Evolutionary conservation across 805 yeast genomes (phyloP), one percentile per base, ranked within the genome.

Genomic region (Candida ulmi): DNA sequence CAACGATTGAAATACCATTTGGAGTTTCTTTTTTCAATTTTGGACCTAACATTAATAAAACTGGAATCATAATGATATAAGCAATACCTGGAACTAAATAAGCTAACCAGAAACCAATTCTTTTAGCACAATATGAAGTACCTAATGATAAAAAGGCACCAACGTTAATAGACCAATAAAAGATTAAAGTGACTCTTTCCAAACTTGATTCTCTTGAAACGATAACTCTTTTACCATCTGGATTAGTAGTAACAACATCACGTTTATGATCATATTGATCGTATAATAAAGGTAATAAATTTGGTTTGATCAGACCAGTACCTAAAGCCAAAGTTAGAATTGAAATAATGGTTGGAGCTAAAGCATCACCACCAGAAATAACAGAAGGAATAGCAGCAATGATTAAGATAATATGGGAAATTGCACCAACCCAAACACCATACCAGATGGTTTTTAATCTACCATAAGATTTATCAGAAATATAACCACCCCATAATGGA

Each of bases 241-340:
- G 71, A 41, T 72, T 64, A 4, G 72, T 74, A 57, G 69, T 72
- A 40, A 85, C 75, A 37, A 72, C 76, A 46, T 78, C 82, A 48
- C 72, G 69, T 41, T 74, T 66, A 56, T 77, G 74, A 33, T 81
- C 79, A 55, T 74, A 78, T 62, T 81, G 87, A 52, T 81, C 86
- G 60, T 88, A 90, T 57, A 85, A 78, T 57, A 85, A 68, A 5
- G 88, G 76, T 24, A 84, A 78, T 68, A 55, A 45, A 52, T 84
- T 83, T 30, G 88, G 71, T 59, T 85, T 85, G 57, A 85, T 85
- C 50, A 88, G 82, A 54, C 93, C 93, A 25, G 93, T 80, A 30
- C 88, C 91, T 30, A 82, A 50, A 49, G 91, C 91, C 51, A 85
- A 75, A 38, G 78, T 56, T 42, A 66, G 44, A 36, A 66, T 61